phyloP scores from a whole-genome alignment of 2,329 filamentous ascomycete species.

The Zymoseptoria brevis region DNA sequence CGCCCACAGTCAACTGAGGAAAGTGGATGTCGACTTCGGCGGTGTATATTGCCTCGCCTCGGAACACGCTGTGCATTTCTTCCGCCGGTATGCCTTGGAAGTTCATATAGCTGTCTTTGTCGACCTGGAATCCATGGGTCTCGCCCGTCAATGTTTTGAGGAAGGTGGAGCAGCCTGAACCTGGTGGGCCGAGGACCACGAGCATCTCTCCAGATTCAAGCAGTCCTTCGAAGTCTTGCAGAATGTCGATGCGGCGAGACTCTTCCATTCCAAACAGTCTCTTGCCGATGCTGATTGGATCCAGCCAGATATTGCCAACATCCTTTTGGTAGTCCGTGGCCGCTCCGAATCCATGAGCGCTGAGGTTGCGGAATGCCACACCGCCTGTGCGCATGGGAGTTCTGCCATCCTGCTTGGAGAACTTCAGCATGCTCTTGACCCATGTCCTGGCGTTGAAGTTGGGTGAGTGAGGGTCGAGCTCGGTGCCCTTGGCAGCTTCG shows the following conservation, averaged over 20 bases:
- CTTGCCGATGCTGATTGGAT: conserved; percentile 33
- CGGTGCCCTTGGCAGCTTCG: conserved; percentile 34
- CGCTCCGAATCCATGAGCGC: conserved; percentile 42
- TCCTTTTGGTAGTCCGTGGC: conserved; percentile 46
- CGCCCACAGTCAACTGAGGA: conserved; percentile 65
- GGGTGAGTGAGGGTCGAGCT: conserved; percentile 39
- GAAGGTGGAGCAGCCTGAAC: conserved; percentile 68
- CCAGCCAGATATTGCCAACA: conserved; percentile 41
- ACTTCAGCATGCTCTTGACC: conserved; percentile 44
- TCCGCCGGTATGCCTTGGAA: conserved; percentile 68
- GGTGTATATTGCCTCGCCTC: conserved; percentile 80
- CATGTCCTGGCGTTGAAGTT: conserved; percentile 43
- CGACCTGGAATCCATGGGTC: conserved; percentile 69
- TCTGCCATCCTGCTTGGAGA: conserved; percentile 37
- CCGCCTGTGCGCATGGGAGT: conserved; percentile 39
- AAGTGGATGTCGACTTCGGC: conserved; percentile 80
- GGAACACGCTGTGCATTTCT: conserved; percentile 70
- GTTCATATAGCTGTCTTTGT: conserved; percentile 65
- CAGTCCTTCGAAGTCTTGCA: conserved; percentile 59
- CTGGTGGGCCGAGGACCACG: conserved; percentile 63
- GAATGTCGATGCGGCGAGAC: conserved; percentile 47
- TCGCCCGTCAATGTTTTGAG: conserved; percentile 79
- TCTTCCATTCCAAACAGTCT: conserved; percentile 25
- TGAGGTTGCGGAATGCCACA: conserved; percentile 40
- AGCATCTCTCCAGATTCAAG: conserved; percentile 67